Evolutionary conservation across 768 basidiomycete genomes (phyloP).

Genomic region (Dioszegia aurantiaca): DNA sequence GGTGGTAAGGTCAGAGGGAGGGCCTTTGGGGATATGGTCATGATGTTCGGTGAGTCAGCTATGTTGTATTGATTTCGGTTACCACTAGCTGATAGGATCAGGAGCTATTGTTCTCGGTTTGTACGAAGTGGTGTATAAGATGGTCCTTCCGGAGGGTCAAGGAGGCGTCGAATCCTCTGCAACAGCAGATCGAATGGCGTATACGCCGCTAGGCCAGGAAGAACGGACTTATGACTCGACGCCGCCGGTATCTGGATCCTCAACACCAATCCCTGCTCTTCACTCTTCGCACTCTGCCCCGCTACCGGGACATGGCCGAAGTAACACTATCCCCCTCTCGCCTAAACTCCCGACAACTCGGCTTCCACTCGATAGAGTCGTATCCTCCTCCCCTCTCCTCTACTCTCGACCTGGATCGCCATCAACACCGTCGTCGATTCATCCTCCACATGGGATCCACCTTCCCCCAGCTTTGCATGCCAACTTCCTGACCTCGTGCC

Average conservation of each 20-base stretch:
- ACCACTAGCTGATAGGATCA: conserved; percentile 8
- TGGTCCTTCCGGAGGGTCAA: conserved; percentile 46
- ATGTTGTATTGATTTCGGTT: not conserved
- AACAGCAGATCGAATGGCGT: not conserved
- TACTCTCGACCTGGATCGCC: not conserved
- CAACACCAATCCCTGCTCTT: not conserved
- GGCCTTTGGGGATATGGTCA: conserved; percentile 47
- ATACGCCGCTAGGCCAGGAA: not conserved
- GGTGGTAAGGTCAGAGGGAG: conserved; percentile 49
- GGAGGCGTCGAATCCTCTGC: conserved; percentile 22
- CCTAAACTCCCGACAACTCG: conserved; percentile 7
- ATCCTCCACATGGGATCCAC: not conserved
- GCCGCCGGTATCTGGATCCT: not conserved
- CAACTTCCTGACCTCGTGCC: conserved; percentile 72
- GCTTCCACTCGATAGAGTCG: not conserved
- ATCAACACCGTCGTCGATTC: not conserved
- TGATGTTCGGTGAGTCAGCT: conserved; percentile 39
- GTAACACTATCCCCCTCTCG: conserved; percentile 1
- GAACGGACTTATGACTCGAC: not conserved
- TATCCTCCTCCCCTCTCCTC: conserved; percentile 2
- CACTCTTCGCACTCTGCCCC: not conserved
- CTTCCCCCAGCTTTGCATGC: conserved; percentile 79
- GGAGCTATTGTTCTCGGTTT: conserved; percentile 48
- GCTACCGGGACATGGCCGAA: conserved; percentile 1
- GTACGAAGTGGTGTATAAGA: conserved; percentile 52